Conservation (phyloP, 768 basidiomycete species). For the Lepiota venenata region DNA sequence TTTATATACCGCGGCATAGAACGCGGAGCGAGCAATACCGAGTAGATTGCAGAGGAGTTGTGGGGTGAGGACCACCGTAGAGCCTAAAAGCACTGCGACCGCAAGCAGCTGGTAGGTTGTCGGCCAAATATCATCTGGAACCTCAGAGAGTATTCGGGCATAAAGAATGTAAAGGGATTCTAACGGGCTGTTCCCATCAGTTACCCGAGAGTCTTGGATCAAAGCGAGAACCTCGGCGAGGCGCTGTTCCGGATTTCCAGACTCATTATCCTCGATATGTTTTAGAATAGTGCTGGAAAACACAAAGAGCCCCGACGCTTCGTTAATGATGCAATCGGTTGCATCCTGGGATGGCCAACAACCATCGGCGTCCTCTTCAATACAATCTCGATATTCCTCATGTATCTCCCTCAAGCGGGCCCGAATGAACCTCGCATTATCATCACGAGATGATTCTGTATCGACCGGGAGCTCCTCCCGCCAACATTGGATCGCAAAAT, state of each 20-base stretch:
- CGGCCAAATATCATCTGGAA: too few relatives aligned
- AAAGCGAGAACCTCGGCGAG: not conserved
- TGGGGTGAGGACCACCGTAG: too few relatives aligned
- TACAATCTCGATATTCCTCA: not conserved
- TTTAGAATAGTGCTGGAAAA: not conserved
- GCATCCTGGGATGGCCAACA: not conserved
- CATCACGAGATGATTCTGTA: not conserved
- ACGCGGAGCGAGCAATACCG: too few relatives aligned
- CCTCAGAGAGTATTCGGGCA: too few relatives aligned
- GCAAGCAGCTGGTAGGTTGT: too few relatives aligned
- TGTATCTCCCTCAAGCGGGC: not conserved
- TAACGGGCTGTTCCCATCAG: not conserved
- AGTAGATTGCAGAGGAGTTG: too few relatives aligned
- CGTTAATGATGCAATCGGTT: not conserved
- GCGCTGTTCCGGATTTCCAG: not conserved
- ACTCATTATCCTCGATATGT: not conserved
- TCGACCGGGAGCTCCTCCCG: not conserved
- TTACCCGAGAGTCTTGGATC: not conserved
- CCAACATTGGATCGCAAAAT: not conserved
- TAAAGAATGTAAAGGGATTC: not conserved
- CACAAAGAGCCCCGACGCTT: not conserved
- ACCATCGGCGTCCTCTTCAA: not conserved
- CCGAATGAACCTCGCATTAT: not conserved
- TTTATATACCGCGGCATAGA: too few relatives aligned
- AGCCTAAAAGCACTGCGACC: too few relatives aligned